A percentile compares a stretch with the other conserved stretches of the same genome.
These are phyloP conservation scores for Trifolium subterraneum DNA, from an alignment of 306 rosid species.

Conservation along the genomic window DNA sequence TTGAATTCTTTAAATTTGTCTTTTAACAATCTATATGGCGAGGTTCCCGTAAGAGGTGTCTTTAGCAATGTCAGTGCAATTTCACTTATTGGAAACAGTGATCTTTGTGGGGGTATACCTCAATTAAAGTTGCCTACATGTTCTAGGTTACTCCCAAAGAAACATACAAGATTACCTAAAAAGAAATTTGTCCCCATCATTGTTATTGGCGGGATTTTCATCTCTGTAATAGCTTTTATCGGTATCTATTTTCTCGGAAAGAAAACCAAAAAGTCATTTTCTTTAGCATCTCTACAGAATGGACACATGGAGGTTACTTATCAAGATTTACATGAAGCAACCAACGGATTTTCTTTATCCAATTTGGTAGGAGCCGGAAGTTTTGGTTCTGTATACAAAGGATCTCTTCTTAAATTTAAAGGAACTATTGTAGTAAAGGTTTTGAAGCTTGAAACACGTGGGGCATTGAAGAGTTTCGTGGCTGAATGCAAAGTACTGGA, in stretches of 20 bases:
- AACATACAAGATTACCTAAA: slow-evolving; percentile 2
- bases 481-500: slow-evolving; percentile 44
- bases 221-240: not conserved
- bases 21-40: slow-evolving; percentile 48
- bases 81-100: slow-evolving; percentile 33
- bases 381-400: slow-evolving; percentile 48
- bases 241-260: not conserved
- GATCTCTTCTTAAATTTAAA: not conserved
- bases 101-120: slow-evolving; percentile 52
- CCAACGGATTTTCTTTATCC: not conserved
- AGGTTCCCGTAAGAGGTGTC: slow-evolving; percentile 44
- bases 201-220: not conserved
- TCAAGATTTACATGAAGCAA: not conserved
- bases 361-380: slow-evolving; percentile 10
- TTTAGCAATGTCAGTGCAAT: slow-evolving; percentile 34
- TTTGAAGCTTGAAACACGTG: slow-evolving; percentile 40
- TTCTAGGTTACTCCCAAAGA: not conserved
- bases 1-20: slow-evolving; percentile 44
- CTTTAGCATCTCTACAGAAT: not conserved
- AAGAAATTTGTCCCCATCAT: not conserved
- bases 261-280: not conserved
- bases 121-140: slow-evolving; percentile 35
- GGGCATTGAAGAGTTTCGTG: slow-evolving; percentile 48
- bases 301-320: not conserved
- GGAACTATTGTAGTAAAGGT: slow-evolving; percentile 42